Percentiles rank a stretch among this genome's conserved stretches.
These are phyloP conservation scores for Monosporozyma solicola DNA, from an alignment of 805 yeast species.

Conservation along the genomic window DNA sequence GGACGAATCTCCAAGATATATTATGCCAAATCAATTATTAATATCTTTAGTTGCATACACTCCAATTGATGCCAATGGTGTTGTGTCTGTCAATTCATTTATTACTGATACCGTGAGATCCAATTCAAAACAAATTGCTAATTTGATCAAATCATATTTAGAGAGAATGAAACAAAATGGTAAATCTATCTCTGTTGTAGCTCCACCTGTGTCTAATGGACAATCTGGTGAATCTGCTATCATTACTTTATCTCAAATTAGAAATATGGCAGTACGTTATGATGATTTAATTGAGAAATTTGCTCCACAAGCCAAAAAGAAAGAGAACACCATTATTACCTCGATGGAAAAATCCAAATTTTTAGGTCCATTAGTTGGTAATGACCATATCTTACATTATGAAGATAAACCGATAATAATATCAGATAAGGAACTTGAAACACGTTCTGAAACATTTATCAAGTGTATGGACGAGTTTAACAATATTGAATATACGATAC, in stretches of 20 bases:
- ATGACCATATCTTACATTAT: conserved; percentile 6
- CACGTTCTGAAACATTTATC: conserved; percentile 10
- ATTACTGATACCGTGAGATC: conserved; percentile 49
- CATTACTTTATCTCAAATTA: conserved; percentile 3
- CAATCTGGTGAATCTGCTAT: neutral
- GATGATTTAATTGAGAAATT: neutral
- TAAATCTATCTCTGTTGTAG: neutral
- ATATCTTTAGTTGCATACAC: conserved; percentile 48
- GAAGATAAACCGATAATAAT: conserved; percentile 4
- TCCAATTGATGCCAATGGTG: conserved; percentile 52
- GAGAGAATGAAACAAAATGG: conserved; percentile 12
- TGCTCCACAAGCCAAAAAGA: neutral
- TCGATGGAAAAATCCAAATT: neutral
- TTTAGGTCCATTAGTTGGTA: neutral
- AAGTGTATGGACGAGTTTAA: conserved; percentile 13
- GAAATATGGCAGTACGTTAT: neutral
- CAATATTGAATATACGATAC: conserved; percentile 8
- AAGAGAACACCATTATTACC: neutral
- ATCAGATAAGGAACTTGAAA: conserved; percentile 7
- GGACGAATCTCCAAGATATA: conserved; percentile 78
- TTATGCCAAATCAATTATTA: conserved; percentile 75
- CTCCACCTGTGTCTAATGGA: neutral
- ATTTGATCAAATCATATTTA: conserved; percentile 40
- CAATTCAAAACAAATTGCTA: conserved; percentile 49
- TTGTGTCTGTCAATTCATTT: conserved; percentile 39